Evolutionary conservation across 1,139 yeast species (phyloP), one percentile per base, ranked within the genome.

Genomic region (Candida pseudoviswanathii): DNA sequence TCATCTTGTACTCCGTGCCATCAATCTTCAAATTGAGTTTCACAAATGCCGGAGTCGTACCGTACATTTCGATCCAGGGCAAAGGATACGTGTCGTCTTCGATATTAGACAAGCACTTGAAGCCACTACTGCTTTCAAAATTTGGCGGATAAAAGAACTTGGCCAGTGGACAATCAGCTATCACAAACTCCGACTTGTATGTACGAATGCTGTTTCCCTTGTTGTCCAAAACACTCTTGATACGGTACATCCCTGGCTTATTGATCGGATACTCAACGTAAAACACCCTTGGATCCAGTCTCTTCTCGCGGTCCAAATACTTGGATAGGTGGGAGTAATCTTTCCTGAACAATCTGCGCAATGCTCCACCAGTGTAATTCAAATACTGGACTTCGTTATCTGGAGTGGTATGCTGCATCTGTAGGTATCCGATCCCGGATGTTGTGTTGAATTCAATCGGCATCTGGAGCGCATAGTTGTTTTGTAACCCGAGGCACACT

Each of bases 371-470:
- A 0, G 89, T 79, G 61, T 78, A 87, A 55, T 84, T 84, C 43
- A 82, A 62, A 9, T 73, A 62, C 1, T 73, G 65, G 9, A 78
- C 66, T 47, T 77, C 74, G 55, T 81, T 80, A 4, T 75, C 79
- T 4, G 89, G 77, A 49, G 85, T 83, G 5, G 77, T 79, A 60
- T 81, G 81, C 54, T 83, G 79, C 39, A 92, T 64, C 62, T 89
- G 94, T 42, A 94, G 68, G 49, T 69, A 75, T 1, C 85, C 86
- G 3, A 96, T 79, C 42, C 84, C 87, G 2, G 84, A 79, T 2
- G 97, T 84, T 16, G 97, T 85, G 60, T 94, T 92, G 58, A 91
- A 80, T 56, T 87, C 84, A 22, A 94, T 75, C 3, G 98, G 97
- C 55, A 92, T 76, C 31, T 75, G 65, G 27, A 75, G 53, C 1